Conservation (phyloP, 768 basidiomycete genomes). For the Suillus hirtellus region DNA sequence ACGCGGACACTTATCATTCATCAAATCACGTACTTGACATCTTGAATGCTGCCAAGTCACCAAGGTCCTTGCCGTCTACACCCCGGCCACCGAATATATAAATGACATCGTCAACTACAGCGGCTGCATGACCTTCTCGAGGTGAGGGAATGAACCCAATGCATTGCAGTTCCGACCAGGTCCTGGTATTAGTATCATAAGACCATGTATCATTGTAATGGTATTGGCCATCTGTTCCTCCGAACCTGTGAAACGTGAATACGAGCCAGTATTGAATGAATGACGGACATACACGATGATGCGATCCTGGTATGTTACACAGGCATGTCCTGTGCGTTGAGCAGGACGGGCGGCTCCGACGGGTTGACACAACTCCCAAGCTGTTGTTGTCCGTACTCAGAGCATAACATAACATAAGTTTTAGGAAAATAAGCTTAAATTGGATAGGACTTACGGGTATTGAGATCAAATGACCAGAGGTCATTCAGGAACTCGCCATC, state of each 20-base stretch:
- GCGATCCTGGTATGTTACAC: conserved; percentile 78
- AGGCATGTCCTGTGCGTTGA: conserved; percentile 89
- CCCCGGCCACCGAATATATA: conserved; percentile 98
- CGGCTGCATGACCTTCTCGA: conserved; percentile 94
- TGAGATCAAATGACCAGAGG: conserved; percentile 94
- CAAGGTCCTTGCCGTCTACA: conserved; percentile 94
- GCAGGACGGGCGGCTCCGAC: conserved; percentile 64
- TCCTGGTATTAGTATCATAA: conserved; percentile 77
- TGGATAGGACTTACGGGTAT: conserved; percentile 65
- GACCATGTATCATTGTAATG: conserved; percentile 99
- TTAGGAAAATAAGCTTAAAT: conserved; percentile 1
- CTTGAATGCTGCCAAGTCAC: conserved; percentile 95
- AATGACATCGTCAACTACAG: conserved; percentile 95
- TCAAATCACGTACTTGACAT: conserved; percentile 75
- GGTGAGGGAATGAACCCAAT: conserved; percentile 97
- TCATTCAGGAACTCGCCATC: conserved; percentile 95
- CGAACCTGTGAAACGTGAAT: conserved; percentile 64
- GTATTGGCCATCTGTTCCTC: conserved; percentile 97
- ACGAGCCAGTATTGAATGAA: conserved; percentile 17
- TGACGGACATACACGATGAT: conserved; percentile 70
- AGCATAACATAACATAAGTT: conserved; percentile 12
- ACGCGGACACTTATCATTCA: conserved; percentile 6
- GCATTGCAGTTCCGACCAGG: conserved; percentile 91
- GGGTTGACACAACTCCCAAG: conserved; percentile 82
- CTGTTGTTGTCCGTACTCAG: conserved; percentile 77